Conservation (phyloP, 2,329 filamentous ascomycete species). For the Epichloe gansuensis region DNA sequence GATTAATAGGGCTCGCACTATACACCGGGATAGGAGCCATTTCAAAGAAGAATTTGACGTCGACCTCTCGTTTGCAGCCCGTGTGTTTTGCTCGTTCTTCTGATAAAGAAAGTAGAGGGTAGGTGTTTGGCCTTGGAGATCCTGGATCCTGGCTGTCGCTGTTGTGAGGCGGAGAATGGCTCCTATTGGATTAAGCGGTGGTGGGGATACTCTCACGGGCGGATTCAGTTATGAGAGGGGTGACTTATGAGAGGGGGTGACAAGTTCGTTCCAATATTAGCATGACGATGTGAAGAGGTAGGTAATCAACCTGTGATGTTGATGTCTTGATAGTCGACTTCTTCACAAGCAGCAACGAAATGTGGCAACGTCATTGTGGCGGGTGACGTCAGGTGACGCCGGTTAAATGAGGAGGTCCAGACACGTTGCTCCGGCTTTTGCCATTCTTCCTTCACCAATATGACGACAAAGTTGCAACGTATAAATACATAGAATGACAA, state of each 20-base stretch:
- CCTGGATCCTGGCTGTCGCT: too few relatives aligned
- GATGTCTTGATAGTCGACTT: too few relatives aligned
- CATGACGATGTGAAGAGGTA: too few relatives aligned
- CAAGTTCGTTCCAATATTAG: too few relatives aligned
- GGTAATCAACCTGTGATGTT: too few relatives aligned
- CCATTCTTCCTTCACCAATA: neutral
- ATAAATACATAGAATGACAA: neutral
- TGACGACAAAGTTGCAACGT: neutral
- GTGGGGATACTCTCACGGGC: too few relatives aligned
- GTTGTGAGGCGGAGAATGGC: too few relatives aligned
- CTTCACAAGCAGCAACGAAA: neutral
- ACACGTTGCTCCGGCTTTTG: neutral
- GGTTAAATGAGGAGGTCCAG: neutral
- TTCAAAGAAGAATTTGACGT: slow-evolving; percentile 8
- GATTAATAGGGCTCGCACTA: slow-evolving; percentile 45
- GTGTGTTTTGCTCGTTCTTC: neutral
- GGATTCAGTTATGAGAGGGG: too few relatives aligned
- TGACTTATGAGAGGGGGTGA: too few relatives aligned
- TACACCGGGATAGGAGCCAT: slow-evolving; percentile 53
- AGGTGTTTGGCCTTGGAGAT: neutral
- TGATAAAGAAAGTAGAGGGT: neutral
- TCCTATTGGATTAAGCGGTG: too few relatives aligned
- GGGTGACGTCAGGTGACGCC: slow-evolving; percentile 6
- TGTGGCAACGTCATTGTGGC: slow-evolving; percentile 1
- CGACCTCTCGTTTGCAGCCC: neutral